These are phyloP conservation scores for Actinidia arguta DNA, from an alignment of 179 eudicot genomes.

Conservation along the genomic window DNA sequence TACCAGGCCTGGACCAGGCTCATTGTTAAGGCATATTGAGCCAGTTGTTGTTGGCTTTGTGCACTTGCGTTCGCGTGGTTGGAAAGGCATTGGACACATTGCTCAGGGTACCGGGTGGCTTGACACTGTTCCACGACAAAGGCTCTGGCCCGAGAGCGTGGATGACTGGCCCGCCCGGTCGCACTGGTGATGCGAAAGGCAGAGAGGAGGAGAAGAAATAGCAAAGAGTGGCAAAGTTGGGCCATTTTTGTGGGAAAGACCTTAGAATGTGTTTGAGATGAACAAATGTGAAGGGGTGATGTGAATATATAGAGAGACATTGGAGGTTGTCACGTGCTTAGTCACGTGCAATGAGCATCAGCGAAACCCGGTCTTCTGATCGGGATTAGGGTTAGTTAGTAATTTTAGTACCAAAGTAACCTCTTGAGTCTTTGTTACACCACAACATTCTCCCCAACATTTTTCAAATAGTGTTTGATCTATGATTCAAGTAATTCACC, in stretches of 20 bases:
- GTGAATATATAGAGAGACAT: conserved; percentile 5
- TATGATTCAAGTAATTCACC: not conserved
- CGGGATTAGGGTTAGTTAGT: not conserved
- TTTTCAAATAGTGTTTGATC: not conserved
- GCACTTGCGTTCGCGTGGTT: conserved; percentile 26
- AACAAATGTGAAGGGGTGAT: not conserved
- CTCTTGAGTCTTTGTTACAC: not conserved
- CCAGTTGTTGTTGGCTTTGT: conserved; percentile 48
- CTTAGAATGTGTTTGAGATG: not conserved
- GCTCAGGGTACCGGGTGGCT: conserved; percentile 41
- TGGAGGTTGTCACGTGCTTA: conserved; percentile 16
- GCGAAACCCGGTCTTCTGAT: not conserved
- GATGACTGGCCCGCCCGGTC: conserved; percentile 1
- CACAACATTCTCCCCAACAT: not conserved
- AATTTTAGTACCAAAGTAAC: conserved; percentile 1
- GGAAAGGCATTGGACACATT: conserved; percentile 39
- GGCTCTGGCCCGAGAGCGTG: conserved; percentile 43
- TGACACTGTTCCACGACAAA: conserved; percentile 46
- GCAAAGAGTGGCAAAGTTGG: conserved; percentile 23
- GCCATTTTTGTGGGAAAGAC: conserved; percentile 30
- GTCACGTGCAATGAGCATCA: conserved; percentile 14
- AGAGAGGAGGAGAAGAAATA: conserved; percentile 40
- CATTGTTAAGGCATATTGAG: conserved; percentile 55
- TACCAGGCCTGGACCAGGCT: conserved; percentile 48
- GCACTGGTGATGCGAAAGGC: conserved; percentile 21